Percentiles rank a stretch among this genome's conserved stretches.
These are phyloP conservation scores for Puccinia polysora DNA, from an alignment of 1,284 basidiomycete species.

Conservation along the genomic window DNA sequence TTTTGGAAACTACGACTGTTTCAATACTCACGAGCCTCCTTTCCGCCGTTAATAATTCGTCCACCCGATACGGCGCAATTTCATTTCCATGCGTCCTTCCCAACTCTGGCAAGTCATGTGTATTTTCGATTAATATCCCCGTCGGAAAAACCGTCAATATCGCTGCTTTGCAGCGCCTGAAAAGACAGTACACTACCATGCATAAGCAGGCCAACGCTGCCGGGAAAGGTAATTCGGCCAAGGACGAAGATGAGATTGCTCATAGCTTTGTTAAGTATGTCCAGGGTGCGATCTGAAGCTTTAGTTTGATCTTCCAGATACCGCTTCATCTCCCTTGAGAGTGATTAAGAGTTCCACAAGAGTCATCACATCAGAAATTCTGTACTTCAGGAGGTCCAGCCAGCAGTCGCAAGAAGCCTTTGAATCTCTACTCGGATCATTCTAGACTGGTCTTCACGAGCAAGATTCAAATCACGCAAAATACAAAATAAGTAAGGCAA, in stretches of 20 bases:
- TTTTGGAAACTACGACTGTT: slow-evolving; percentile 29
- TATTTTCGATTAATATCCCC: slow-evolving; percentile 30
- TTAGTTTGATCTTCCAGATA: no score
- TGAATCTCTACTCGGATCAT: no score
- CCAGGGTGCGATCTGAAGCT: slow-evolving; percentile 32
- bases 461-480: no score
- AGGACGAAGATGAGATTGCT: slow-evolving; percentile 27
- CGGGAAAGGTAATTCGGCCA: slow-evolving; percentile 10
- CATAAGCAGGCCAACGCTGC: slow-evolving; percentile 40
- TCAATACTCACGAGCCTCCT: slow-evolving; percentile 21
- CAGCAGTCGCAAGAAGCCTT: no score
- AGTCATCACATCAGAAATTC: no score
- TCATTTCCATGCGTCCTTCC: slow-evolving; percentile 34
- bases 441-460: no score
- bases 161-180: slow-evolving; percentile 31
- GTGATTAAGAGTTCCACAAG: no score
- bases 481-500: no score
- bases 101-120: slow-evolving; percentile 5
- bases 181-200: slow-evolving; percentile 37
- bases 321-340: no score
- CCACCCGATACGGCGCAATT: slow-evolving; percentile 11
- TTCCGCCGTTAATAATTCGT: slow-evolving; percentile 20
- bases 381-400: no score
- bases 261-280: slow-evolving; percentile 40
- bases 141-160: slow-evolving; percentile 38